Evolutionary conservation across 2,329 filamentous ascomycete genomes (phyloP).

Genomic region (Curvularia verruculosa): DNA sequence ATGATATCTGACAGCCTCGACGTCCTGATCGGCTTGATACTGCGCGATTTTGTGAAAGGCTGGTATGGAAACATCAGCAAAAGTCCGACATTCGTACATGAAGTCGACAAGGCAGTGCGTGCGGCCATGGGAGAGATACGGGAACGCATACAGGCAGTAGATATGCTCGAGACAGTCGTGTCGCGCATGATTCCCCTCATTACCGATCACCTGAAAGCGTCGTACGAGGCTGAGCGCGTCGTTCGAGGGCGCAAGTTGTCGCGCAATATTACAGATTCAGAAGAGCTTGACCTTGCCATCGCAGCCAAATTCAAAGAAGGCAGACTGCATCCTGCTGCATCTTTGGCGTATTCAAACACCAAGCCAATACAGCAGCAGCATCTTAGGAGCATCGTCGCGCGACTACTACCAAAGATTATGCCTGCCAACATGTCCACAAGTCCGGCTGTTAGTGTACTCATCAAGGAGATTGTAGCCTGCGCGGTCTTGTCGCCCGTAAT

Average conservation of each 20-base stretch:
- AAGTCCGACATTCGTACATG: slow-evolving; percentile 79
- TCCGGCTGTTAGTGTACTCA: slow-evolving; percentile 76
- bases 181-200: slow-evolving; percentile 85
- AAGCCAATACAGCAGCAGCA: slow-evolving; percentile 89
- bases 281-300: slow-evolving; percentile 93
- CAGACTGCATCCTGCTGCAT: slow-evolving; percentile 84
- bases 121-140: slow-evolving; percentile 72
- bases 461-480: slow-evolving; percentile 90
- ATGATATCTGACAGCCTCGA: slow-evolving; percentile 82
- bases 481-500: slow-evolving; percentile 85
- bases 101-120: slow-evolving; percentile 82
- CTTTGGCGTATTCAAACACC: slow-evolving; percentile 80
- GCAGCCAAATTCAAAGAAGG: slow-evolving; percentile 92
- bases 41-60: slow-evolving; percentile 82
- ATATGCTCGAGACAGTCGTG: slow-evolving; percentile 83
- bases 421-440: slow-evolving; percentile 77
- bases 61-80: slow-evolving; percentile 91
- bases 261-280: slow-evolving; percentile 89
- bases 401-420: slow-evolving; percentile 75
- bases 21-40: slow-evolving; percentile 74
- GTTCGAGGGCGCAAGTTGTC: slow-evolving; percentile 89
- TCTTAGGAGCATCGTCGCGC: slow-evolving; percentile 74
- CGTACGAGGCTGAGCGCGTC: slow-evolving; percentile 84
- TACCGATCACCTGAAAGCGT: slow-evolving; percentile 86
- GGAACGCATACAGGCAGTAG: slow-evolving; percentile 74